These are phyloP conservation scores for Vitis labrusca DNA, from an alignment of 164 flowering plant genomes.

Conservation along the genomic window DNA sequence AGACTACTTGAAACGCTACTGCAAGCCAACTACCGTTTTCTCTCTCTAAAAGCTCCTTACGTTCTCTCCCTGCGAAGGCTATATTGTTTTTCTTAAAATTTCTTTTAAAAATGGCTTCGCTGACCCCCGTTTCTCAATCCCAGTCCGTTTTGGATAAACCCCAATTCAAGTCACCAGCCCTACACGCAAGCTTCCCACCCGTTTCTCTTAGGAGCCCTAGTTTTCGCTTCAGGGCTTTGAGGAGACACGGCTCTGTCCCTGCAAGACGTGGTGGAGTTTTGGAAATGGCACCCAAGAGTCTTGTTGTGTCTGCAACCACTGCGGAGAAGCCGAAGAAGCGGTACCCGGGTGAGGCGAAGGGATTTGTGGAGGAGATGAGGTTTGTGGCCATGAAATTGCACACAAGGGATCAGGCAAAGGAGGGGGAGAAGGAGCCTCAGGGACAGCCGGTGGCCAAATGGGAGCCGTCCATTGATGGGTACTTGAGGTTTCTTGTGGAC, in stretches of 20 bases:
- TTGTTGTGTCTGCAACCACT: slow-evolving; percentile 35
- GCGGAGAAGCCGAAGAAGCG: slow-evolving; percentile 65
- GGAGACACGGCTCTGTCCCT: slow-evolving; percentile 25
- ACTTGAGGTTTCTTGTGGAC: slow-evolving; percentile 83
- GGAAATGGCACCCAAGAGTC: slow-evolving; percentile 41
- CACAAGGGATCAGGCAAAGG: slow-evolving; percentile 83
- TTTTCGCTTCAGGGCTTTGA: slow-evolving; percentile 23
- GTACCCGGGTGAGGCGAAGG: slow-evolving; percentile 78
- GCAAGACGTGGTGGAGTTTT: slow-evolving; percentile 19
- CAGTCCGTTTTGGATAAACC: slow-evolving; percentile 19
- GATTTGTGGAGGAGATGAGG: slow-evolving; percentile 97
- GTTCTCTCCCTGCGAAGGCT: not conserved
- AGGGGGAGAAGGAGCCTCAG: slow-evolving; percentile 77
- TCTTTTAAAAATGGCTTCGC: slow-evolving; percentile 19
- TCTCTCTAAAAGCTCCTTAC: not conserved
- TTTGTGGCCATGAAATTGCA: slow-evolving; percentile 95
- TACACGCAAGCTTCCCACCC: not conserved
- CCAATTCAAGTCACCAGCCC: slow-evolving; percentile 1
- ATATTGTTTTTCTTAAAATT: not conserved
- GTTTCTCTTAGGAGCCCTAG: not conserved
- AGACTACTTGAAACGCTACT: slow-evolving; percentile 19
- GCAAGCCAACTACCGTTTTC: slow-evolving; percentile 5
- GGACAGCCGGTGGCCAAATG: slow-evolving; percentile 58
- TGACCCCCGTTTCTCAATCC: slow-evolving; percentile 27
- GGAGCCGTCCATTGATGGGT: slow-evolving; percentile 86